Base-by-base conservation (phyloP, 805 yeast species). In the Starmerella floris region DNA sequence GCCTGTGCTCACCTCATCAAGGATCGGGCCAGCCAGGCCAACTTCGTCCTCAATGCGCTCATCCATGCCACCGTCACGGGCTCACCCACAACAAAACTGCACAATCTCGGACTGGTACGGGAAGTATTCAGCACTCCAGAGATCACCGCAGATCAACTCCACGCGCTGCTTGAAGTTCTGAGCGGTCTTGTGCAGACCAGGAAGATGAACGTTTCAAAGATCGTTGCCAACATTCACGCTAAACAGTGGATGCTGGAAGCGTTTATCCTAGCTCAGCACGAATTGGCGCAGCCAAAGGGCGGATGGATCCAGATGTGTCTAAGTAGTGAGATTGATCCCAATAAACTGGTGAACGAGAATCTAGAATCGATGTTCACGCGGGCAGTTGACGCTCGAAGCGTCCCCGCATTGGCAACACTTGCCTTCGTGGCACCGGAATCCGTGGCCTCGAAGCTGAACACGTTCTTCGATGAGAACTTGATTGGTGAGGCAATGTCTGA, bases 241-340 rank as follows among this genome's bases (percentile, higher is more conserved):
- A 20, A 35, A 16, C 30, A 34, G 2, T 48, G 53, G 44, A 33
- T 77, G 15, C 47, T 67, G 17, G 60, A 65, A 9, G 46, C 66
- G 16, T 54, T 76, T 16, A 56, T 74, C 21, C 48, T 70, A 5
- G 51, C 70, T 16, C 80, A 77, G 52, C 67, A 66, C 45, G 39
- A 52, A 2, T 41, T 51, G 2, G 56, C 73, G 2, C 11, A 9
- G n/a, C 49, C 60, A 35, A 62, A 66, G 56, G 62, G 71, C 46
- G 77, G 79, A 1, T 88, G 97, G 97, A 79, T 84, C 27, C 81
- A 81, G 0, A 60, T 84, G 33, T 76, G 76, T 30, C 72, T 78
- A 52, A 64, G 72, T 36, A 70, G 80, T 6, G 55, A 61, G 2
- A 53, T 70, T 25, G 93, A 87, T 56, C 83, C 95, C 2, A 80